phyloP scores from a whole-genome alignment of 129 eudicot species.

The Kitagawia praeruptora region DNA sequence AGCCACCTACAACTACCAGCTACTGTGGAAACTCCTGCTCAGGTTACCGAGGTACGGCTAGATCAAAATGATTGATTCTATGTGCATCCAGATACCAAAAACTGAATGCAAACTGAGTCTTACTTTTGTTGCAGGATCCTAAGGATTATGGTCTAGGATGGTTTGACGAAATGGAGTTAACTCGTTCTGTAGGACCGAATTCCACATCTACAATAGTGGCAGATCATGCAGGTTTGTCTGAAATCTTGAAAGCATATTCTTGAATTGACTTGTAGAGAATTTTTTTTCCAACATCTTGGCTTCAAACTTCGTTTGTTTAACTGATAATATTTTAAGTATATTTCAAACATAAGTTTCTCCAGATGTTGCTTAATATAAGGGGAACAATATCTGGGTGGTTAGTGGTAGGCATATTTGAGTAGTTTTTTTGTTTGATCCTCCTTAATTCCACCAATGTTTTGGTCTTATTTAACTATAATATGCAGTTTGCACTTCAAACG shows the following conservation, averaged over 20 bases:
- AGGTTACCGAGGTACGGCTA: no score
- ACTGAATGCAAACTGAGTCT: not conserved
- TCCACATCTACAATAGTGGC: not conserved
- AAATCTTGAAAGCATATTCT: not conserved
- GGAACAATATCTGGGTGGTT: not conserved
- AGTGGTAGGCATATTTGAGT: no score
- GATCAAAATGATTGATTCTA: no score
- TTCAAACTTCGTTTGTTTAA: not conserved
- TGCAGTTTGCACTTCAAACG: no score
- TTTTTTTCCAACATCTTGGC: not conserved
- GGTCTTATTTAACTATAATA: no score
- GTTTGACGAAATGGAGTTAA: not conserved
- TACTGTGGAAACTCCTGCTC: no score
- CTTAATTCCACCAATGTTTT: no score
- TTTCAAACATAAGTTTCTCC: not conserved
- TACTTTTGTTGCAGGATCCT: not conserved
- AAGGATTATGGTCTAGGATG: not conserved
- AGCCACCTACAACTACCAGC: no score
- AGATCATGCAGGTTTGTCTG: constrained; percentile 3
- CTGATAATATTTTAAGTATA: not conserved
- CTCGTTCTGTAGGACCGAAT: not conserved
- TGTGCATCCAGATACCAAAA: not conserved
- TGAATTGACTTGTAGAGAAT: not conserved
- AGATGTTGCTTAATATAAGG: not conserved
- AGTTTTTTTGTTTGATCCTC: no score